Base-by-base conservation (phyloP, 1,284 basidiomycete genomes). In the Puccinia coronata region DNA sequence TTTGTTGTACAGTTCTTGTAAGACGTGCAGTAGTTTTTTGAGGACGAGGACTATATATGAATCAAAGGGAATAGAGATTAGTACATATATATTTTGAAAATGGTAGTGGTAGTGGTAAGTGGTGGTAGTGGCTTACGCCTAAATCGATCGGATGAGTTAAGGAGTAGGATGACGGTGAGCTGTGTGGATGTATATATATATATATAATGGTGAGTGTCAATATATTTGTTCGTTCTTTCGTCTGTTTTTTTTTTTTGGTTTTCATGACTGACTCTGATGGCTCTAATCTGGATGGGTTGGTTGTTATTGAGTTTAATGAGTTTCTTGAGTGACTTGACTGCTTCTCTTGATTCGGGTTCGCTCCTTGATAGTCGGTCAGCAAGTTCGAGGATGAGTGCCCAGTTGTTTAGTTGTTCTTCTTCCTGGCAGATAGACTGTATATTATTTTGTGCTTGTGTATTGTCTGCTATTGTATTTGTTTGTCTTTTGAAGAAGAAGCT, bases 261-360 rank as follows among this genome's bases (percentile, higher is more conserved):
- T 6, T 25, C 47, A 2, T 6, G 23, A 76, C 72, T 47, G 18
- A 84, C 81, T 74, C 82, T 80, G 25, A 84, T 85, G 14, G 85
- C 85, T 55, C 82, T 83, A 34, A 85, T 43, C 74, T 85, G 84
- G 3, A 82, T 82, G 9, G 84, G 63, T 55, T 83, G 84, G 55
- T 83, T 82, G n/a, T 82, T 92, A 88, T 93, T 92, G 85, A 93
- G 82, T 28, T 82, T 92, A 88, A 93, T 92, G 85, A 93, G 92
- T 59, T 90, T 88, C 63, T 92, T 86, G 47, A 94, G 87, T 0
- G 92, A 91, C 76, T 90, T 90, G 23, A 91, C 89, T 0, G 92
- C 92, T 83, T 93, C 92, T 84, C 91, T 93, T 16, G 92, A 92
- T 80, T 89, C 90, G 14, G 86, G 84, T 82, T 93, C 92, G 84